phyloP scores from a whole-genome alignment of 169 alveolate species.

The Plasmodium reichenowi region DNA sequence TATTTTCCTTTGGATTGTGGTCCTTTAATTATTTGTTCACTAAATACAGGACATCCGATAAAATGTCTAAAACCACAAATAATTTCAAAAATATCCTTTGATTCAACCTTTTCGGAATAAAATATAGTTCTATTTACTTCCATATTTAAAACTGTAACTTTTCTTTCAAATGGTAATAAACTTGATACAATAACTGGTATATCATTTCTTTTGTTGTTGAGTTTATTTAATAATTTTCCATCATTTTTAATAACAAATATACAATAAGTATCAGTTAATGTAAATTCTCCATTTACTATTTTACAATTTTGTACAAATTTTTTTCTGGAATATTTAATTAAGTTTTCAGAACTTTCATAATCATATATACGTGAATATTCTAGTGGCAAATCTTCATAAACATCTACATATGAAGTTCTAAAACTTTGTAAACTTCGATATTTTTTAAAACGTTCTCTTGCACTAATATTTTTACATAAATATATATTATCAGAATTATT shows the following conservation, averaged over 20 bases:
- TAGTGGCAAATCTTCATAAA: slow-evolving; percentile 93
- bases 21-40: slow-evolving; percentile 80
- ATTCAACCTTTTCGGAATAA: slow-evolving; percentile 82
- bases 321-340: slow-evolving; percentile 77
- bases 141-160: slow-evolving; percentile 93
- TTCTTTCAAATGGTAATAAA: slow-evolving; percentile 94
- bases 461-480: slow-evolving; percentile 41
- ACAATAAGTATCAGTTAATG: slow-evolving; percentile 70
- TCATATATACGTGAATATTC: slow-evolving; percentile 92
- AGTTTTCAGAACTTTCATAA: slow-evolving; percentile 88
- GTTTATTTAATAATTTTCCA: slow-evolving; percentile 47
- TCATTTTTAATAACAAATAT: slow-evolving; percentile 73
- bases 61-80: slow-evolving; percentile 95
- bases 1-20: slow-evolving; percentile 83
- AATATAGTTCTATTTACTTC: slow-evolving; percentile 85
- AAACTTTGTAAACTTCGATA: slow-evolving; percentile 93
- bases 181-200: slow-evolving; percentile 90
- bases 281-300: slow-evolving; percentile 38
- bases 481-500: slow-evolving; percentile 33
- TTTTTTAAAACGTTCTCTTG: slow-evolving; percentile 90
- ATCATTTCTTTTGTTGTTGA: slow-evolving; percentile 17
- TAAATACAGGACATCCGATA: slow-evolving; percentile 85
- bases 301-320: slow-evolving; percentile 75
- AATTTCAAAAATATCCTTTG: slow-evolving; percentile 88
- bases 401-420: slow-evolving; percentile 93